phyloP scores from a whole-genome alignment of 345 rosid genomes.

The Turritis glabra region DNA sequence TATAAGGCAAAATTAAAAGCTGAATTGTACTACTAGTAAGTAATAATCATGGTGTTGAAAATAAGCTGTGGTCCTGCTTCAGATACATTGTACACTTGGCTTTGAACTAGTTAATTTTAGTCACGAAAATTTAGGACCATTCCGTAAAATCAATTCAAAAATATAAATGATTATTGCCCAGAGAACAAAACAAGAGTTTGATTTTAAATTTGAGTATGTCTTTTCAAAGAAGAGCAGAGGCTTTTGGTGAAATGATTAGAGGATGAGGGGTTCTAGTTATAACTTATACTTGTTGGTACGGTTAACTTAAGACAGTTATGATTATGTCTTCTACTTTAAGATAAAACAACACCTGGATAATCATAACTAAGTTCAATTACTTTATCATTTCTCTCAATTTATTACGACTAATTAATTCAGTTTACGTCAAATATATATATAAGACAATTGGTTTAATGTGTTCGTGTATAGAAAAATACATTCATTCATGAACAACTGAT shows the following conservation, averaged over 20 bases:
- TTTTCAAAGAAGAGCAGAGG: background rate
- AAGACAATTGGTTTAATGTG: background rate
- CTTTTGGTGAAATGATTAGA: slow-evolving; percentile 35
- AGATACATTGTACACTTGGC: slow-evolving; percentile 11
- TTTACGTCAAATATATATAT: background rate
- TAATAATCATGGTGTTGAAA: slow-evolving; percentile 6
- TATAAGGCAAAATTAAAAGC: background rate
- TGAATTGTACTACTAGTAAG: background rate
- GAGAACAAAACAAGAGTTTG: slow-evolving; percentile 29
- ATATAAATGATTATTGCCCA: background rate
- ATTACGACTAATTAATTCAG: background rate
- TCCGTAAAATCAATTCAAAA: background rate
- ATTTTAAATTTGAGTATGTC: slow-evolving; percentile 15
- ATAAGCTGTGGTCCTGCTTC: slow-evolving; percentile 32
- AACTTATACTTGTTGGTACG: slow-evolving; percentile 19
- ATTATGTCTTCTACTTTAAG: slow-evolving; percentile 42
- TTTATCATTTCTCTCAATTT: background rate
- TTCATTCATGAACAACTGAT: background rate
- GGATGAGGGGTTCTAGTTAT: slow-evolving; percentile 30
- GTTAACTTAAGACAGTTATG: slow-evolving; percentile 26
- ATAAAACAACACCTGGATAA: slow-evolving; percentile 23
- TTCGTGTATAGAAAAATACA: background rate
- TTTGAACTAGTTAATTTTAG: background rate
- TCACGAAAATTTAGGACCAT: slow-evolving; percentile 16
- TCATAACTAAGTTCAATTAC: background rate